Base-by-base conservation (phyloP, 2,329 filamentous ascomycete genomes). In the Trichoderma polysporum region DNA sequence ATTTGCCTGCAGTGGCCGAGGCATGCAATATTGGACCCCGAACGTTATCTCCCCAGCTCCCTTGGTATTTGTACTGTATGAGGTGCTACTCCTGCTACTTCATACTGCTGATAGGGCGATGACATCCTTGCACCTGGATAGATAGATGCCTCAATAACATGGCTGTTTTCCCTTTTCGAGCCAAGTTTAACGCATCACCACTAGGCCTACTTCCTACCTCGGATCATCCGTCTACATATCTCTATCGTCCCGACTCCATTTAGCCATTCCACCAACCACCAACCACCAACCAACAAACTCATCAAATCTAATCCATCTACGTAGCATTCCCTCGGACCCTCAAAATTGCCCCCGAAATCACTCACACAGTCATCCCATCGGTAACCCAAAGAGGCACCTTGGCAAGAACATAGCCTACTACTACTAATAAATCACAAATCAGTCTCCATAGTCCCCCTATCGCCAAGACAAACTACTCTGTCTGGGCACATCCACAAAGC, bases 381-480 rank as follows among this genome's bases (percentile, higher is more conserved):
- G 25, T 27, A 52, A 13, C 10, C n/a, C 50, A 13, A 35, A 54
- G 22, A 19, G 12, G 13, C 12, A 29, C n/a, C 17, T 54, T 54
- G 15, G 50, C 50, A 19, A 22, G 6, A 19, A 52, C 8, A 54
- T 19, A 52, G n/a, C n/a, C n/a, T 31, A n/a, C 9, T 45, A 19
- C 41, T 45, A 45, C n/a, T 8, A 10, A 12, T 22, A 45, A 45
- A 22, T 19, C n/a, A 19, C 41, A 45, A 45, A 10, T 45, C n/a
- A 19, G 12, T 10, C 13, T 35, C 33, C 33, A 22, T 17, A 10
- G 19, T n/a, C 47, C 59, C 49, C 59, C 49, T 63, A 31, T 53
- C 33, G 59, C 49, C 59, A 63, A 63, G 59, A 63, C 33, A 33
- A 22, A 13, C 47, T 22, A 59, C 47, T 47, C 35, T 17, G 37